Evolutionary conservation across 192 early-diverging fungal genomes (phyloP).

Genomic region (Coemansia reversa): DNA sequence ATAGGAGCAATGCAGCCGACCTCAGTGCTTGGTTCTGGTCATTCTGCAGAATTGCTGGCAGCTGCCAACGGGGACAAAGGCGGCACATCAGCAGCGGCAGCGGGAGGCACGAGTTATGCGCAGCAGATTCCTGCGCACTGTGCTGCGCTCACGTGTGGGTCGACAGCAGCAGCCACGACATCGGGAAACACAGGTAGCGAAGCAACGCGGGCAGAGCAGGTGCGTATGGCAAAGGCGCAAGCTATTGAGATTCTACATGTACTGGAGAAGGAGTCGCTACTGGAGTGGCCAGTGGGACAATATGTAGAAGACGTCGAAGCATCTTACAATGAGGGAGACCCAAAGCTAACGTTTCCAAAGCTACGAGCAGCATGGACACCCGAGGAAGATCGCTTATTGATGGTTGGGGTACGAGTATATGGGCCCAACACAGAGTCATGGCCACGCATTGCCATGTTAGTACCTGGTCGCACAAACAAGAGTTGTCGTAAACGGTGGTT

Average conservation of each 20-base stretch:
- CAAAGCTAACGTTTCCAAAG: slow-evolving; percentile 39
- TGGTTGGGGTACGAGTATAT: slow-evolving; percentile 68
- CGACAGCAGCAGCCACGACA: background rate
- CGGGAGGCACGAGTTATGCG: no score
- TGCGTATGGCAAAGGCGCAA: slow-evolving; percentile 38
- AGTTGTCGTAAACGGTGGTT: slow-evolving; percentile 83
- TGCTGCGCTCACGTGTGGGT: background rate
- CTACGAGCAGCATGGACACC: slow-evolving; percentile 67
- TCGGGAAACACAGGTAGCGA: background rate
- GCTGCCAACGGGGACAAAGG: background rate
- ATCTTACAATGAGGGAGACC: slow-evolving; percentile 33
- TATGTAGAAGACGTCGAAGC: slow-evolving; percentile 42
- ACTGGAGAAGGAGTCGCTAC: slow-evolving; percentile 25
- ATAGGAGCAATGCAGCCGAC: slow-evolving; percentile 3
- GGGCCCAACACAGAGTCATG: slow-evolving; percentile 78
- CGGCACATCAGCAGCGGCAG: background rate
- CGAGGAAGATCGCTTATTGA: slow-evolving; percentile 74
- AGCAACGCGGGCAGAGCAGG: slow-evolving; percentile 20
- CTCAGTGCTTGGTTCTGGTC: slow-evolving; percentile 2
- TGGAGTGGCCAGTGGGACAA: slow-evolving; percentile 21
- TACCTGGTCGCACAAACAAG: slow-evolving; percentile 77
- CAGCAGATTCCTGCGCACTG: no score
- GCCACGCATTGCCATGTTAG: slow-evolving; percentile 72
- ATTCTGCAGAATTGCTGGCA: slow-evolving; percentile 1
- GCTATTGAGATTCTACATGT: slow-evolving; percentile 37